These are phyloP conservation scores for Colletotrichum spinosum DNA, from an alignment of 2,329 filamentous ascomycete genomes.

Conservation along the genomic window DNA sequence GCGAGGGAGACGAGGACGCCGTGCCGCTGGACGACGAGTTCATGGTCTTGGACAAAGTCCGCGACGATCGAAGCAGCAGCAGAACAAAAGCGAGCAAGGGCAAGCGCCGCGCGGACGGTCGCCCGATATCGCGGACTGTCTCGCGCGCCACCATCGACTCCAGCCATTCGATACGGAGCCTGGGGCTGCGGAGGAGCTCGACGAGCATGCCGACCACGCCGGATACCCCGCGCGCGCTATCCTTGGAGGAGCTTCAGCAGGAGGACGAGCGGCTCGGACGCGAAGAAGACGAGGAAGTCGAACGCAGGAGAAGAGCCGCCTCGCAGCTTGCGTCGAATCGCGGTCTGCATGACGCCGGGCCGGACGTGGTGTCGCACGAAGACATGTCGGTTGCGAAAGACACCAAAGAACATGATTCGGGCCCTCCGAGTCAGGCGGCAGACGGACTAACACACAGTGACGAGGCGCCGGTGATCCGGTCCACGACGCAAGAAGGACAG, in stretches of 20 bases:
- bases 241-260: constrained; percentile 62
- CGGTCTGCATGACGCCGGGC: constrained; percentile 55
- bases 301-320: constrained; percentile 65
- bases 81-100: constrained; percentile 68
- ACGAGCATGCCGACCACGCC: constrained; percentile 47
- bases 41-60: constrained; percentile 81
- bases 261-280: constrained; percentile 64
- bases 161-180: constrained; percentile 43
- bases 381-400: constrained; percentile 45
- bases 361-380: constrained; percentile 46
- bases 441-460: constrained; percentile 16
- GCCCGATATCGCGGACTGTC: constrained; percentile 60
- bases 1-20: constrained; percentile 88
- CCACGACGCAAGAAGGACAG: constrained; percentile 12
- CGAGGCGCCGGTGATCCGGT: constrained; percentile 27
- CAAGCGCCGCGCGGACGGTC: constrained; percentile 58
- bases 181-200: constrained; percentile 37
- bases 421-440: background rate
- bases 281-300: constrained; percentile 66
- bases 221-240: constrained; percentile 54
- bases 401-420: constrained; percentile 39
- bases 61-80: constrained; percentile 78
- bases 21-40: constrained; percentile 95
- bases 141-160: constrained; percentile 71
- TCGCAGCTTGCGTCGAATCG: constrained; percentile 61